A percentile compares a stretch with the other conserved stretches of the same genome.
Conservation (phyloP, 352 stramenopile species). For the Pythium aristosporum region DNA sequence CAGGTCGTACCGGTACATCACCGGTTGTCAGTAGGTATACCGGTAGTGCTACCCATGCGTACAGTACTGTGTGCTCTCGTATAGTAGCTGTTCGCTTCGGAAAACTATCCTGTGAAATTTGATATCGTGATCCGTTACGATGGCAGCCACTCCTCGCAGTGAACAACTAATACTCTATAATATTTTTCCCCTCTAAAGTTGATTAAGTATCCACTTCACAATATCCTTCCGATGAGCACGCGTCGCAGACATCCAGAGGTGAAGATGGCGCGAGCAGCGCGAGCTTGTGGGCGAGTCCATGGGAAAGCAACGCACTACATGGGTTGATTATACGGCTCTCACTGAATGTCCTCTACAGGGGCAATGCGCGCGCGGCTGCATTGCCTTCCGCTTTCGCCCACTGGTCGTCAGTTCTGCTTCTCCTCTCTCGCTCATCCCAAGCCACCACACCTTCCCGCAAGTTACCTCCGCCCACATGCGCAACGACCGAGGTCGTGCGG, state of each 20-base stretch:
- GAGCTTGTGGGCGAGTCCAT: not conserved
- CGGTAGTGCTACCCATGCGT: not conserved
- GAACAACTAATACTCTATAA: not conserved
- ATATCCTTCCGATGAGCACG: not conserved
- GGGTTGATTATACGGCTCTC: not conserved
- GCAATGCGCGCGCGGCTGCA: not conserved
- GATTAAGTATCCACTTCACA: constrained; percentile 9
- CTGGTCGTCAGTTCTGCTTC: not conserved
- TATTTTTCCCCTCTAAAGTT: not conserved
- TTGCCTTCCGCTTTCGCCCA: not conserved
- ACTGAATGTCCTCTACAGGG: not conserved
- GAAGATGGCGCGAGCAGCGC: constrained; percentile 11
- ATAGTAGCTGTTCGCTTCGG: not conserved
- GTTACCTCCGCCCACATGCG: not conserved
- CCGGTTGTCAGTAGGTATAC: not conserved
- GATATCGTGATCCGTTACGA: not conserved
- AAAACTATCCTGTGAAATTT: not conserved
- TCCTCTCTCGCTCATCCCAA: not conserved
- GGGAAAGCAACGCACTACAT: not conserved
- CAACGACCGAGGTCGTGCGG: not conserved
- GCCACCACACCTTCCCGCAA: too few relatives aligned
- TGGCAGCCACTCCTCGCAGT: too few relatives aligned
- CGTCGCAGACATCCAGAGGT: not conserved
- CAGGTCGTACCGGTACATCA: constrained; percentile 6
- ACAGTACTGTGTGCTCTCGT: not conserved